A percentile compares a stretch with the other conserved stretches of the same genome.
These are phyloP conservation scores for Hymenoscyphus albidus DNA, from an alignment of 2,329 filamentous ascomycete genomes.

Conservation along the genomic window DNA sequence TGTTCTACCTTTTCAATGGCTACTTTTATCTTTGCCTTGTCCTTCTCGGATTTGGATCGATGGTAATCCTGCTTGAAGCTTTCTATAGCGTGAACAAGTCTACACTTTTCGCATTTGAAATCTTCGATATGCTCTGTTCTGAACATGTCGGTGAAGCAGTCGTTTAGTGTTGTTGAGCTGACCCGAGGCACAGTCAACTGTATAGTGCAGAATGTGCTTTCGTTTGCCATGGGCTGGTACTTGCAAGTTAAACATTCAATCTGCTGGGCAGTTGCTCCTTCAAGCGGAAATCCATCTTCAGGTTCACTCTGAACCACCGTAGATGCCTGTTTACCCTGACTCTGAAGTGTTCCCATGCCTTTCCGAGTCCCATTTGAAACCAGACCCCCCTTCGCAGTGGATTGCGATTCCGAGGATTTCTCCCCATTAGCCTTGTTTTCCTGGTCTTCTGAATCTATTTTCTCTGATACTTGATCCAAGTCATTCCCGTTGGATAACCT, in stretches of 20 bases:
- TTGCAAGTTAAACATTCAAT: constrained; percentile 88
- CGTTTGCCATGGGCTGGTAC: constrained; percentile 80
- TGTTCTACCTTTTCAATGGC: constrained; percentile 63
- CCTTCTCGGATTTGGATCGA: constrained; percentile 49
- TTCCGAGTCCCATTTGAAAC: background rate
- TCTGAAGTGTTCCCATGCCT: background rate
- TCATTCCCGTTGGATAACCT: constrained; percentile 4
- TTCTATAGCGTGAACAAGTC: constrained; percentile 73
- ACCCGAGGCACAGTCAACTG: constrained; percentile 88
- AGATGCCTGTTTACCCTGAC: constrained; percentile 5
- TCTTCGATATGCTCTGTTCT: constrained; percentile 96
- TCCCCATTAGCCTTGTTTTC: background rate
- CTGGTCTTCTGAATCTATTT: background rate
- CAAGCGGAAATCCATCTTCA: constrained; percentile 81
- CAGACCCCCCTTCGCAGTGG: background rate
- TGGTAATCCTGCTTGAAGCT: constrained; percentile 56
- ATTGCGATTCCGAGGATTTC: background rate
- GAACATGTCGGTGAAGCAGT: constrained; percentile 89
- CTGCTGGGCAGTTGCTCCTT: constrained; percentile 89
- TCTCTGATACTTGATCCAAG: background rate
- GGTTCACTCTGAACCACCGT: constrained; percentile 28
- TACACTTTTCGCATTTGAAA: constrained; percentile 91
- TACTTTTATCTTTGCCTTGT: constrained; percentile 48
- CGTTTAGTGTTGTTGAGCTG: constrained; percentile 73
- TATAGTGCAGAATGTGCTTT: constrained; percentile 84